Base-by-base conservation (phyloP, 352 stramenopile species). In the Pythium monospermum region DNA sequence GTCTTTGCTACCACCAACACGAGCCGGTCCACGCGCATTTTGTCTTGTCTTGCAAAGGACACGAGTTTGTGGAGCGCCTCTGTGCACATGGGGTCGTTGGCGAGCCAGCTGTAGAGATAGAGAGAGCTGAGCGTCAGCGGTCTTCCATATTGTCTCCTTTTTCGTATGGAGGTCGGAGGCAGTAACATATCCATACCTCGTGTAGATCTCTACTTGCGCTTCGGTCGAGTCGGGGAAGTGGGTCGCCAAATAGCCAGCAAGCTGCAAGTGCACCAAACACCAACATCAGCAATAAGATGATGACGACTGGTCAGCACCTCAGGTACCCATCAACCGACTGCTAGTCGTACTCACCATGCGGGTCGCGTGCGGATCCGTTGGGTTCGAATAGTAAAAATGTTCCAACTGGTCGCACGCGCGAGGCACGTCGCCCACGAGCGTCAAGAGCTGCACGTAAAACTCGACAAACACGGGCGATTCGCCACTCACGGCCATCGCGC, bases 351-450 rank as follows among this genome's bases (percentile, higher is more conserved):
- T n/a, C 73, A 92, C 82, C 82, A 93, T 84, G 61, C 69, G 68
- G 28, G 72, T 52, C 15, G 66, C 77, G 39, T 91, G 82, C 2
- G 80, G 79, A 46, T 91, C 68, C 2, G 60, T 35, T 21, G 66
- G 64, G 32, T 88, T 73, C 35, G 58, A 51, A 30, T 85, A 69
- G 52, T 83, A 87, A 26, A 83, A 89, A 21, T 81, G 61, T 40
- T 93, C 83, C 10, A 93, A 53, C 35, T 81, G 80, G 59, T 93
- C 79, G 16, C 73, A 87, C 4, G 79, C 83, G 28, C 61, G 55
- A 18, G 71, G 58, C 19, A 85, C 62, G 23, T 91, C 76, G 1
- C 77, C 75, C 16, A 69, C 67, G 15, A 93, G 64, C 22, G 77
- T 62, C 42, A 90, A 65, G 1, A 93, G 54, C 51, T 91, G 77